phyloP scores from a whole-genome alignment of 2,329 filamentous ascomycete genomes.

The Monosporascus sp. region DNA sequence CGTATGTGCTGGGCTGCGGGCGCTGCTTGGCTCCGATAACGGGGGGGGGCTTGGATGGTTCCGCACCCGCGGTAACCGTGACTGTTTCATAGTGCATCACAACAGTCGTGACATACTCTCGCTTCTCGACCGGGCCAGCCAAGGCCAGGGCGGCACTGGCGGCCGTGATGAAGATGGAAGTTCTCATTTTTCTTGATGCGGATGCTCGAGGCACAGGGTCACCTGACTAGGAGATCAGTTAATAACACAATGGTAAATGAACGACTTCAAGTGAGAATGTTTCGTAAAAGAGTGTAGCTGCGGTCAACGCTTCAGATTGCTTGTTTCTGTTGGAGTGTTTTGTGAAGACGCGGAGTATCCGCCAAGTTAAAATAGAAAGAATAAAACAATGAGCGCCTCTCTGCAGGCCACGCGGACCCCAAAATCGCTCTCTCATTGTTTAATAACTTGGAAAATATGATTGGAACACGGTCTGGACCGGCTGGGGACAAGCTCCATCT shows the following conservation, averaged over 20 bases:
- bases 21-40: conserved; percentile 9
- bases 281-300: conserved; percentile 6
- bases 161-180: conserved; percentile 29
- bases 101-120: conserved; percentile 26
- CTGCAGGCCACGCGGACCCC: background rate
- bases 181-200: conserved; percentile 31
- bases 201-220: conserved; percentile 4
- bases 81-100: conserved; percentile 26
- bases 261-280: conserved; percentile 2
- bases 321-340: background rate
- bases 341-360: conserved; percentile 1
- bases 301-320: conserved; percentile 1
- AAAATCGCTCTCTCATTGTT: conserved; percentile 3
- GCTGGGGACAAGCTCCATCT: conserved; percentile 1
- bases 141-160: conserved; percentile 28
- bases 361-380: background rate
- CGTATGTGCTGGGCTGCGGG: conserved; percentile 5
- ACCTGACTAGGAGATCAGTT: too few species aligned
- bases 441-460: background rate
- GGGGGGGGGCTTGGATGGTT: conserved; percentile 9
- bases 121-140: conserved; percentile 27
- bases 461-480: background rate
- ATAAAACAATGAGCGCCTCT: background rate
- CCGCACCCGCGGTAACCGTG: conserved; percentile 29
- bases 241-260: background rate